A percentile compares a stretch with the other conserved stretches of the same genome.
These are phyloP conservation scores for Aspergillus pseudoglaucus DNA, from an alignment of 2,329 filamentous ascomycete species.

Conservation along the genomic window DNA sequence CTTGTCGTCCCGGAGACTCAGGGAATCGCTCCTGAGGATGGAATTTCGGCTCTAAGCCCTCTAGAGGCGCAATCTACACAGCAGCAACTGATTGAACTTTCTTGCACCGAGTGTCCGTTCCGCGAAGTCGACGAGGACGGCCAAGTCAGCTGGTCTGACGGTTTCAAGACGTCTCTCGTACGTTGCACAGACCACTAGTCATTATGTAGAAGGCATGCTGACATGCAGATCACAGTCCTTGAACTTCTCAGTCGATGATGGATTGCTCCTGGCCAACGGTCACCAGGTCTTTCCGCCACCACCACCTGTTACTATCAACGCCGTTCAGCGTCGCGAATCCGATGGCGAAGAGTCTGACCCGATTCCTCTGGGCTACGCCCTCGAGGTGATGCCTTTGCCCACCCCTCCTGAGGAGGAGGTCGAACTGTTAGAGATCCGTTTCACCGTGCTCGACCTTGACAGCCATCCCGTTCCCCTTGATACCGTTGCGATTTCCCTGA, in stretches of 20 bases:
- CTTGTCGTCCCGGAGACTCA: constrained; percentile 33
- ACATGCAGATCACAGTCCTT: constrained; percentile 21
- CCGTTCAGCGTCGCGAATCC: constrained; percentile 27
- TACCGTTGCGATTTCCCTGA: constrained; percentile 35
- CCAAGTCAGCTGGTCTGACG: constrained; percentile 27
- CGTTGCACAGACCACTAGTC: constrained; percentile 6
- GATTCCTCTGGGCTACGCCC: constrained; percentile 37
- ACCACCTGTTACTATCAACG: constrained; percentile 23
- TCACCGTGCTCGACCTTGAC: constrained; percentile 41
- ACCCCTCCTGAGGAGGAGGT: constrained; percentile 23
- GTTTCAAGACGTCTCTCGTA: constrained; percentile 32
- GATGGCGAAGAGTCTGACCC: constrained; percentile 33
- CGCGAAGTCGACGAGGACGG: constrained; percentile 23
- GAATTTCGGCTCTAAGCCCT: constrained; percentile 19
- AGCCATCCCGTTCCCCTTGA: constrained; percentile 39
- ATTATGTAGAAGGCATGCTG: background rate
- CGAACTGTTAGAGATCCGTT: constrained; percentile 34
- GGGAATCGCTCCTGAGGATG: constrained; percentile 14
- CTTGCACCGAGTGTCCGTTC: constrained; percentile 36
- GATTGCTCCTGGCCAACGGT: constrained; percentile 31
- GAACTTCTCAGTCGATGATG: constrained; percentile 31
- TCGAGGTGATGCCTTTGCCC: constrained; percentile 32
- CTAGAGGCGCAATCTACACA: constrained; percentile 20
- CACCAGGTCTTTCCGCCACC: constrained; percentile 34
- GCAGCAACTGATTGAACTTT: constrained; percentile 24